Conservation (phyloP, 805 yeast species). For the Brettanomyces bruxellensis region DNA sequence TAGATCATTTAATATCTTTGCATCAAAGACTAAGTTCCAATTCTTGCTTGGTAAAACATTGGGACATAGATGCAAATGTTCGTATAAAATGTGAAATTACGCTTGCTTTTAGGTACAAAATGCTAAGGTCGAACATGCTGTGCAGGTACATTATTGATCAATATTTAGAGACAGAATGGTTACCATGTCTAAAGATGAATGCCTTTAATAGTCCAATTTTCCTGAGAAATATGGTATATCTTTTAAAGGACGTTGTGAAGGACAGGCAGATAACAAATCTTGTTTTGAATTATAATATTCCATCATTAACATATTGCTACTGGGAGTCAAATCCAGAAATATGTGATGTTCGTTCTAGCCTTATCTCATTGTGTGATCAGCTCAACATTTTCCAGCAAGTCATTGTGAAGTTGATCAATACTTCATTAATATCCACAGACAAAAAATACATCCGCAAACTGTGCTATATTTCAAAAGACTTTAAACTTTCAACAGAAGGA, state of each 20-base stretch:
- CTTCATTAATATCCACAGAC: constrained; percentile 8
- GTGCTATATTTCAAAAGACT: constrained; percentile 7
- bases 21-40: constrained; percentile 6
- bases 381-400: constrained; percentile 4
- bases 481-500: constrained; percentile 3
- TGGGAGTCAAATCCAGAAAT: constrained; percentile 20
- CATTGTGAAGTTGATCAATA: constrained; percentile 6
- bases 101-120: constrained; percentile 16
- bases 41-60: constrained; percentile 3
- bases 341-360: constrained; percentile 6
- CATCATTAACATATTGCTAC: constrained; percentile 12
- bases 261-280: constrained; percentile 6
- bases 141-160: constrained; percentile 9
- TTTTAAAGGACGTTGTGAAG: constrained; percentile 9
- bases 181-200: constrained; percentile 9
- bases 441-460: constrained; percentile 4
- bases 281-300: constrained; percentile 7
- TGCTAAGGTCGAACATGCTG: constrained; percentile 9
- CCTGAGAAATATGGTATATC: constrained; percentile 13
- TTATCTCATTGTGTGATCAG: neutral
- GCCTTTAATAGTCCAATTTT: constrained; percentile 5
- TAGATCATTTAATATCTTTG: constrained; percentile 8
- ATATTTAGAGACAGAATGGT: constrained; percentile 13
- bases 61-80: constrained; percentile 5
- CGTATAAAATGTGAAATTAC: constrained; percentile 12